Evolutionary conservation across 1,284 basidiomycete genomes (phyloP), one percentile per base, ranked within the genome.

Genomic region (Ustilago tritici): DNA sequence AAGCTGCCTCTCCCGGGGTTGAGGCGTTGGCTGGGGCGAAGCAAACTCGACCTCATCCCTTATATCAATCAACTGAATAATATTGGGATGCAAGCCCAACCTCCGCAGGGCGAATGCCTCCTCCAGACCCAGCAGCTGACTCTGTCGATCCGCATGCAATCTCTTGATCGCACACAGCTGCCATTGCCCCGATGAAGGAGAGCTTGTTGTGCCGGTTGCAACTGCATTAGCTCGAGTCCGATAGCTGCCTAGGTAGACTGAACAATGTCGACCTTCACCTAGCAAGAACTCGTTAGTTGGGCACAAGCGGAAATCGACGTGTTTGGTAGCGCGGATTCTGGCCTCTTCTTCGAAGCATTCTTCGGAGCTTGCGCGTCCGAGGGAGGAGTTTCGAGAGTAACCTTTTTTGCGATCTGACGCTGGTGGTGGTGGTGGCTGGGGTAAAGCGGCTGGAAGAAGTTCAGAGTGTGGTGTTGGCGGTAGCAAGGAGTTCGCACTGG

Each of bases 141-240:
- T 78, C 46, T 83, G 79, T n/a, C 78, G 78, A 52, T 85, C 83
- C 1, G 81, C 73, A 53, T 85, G 82, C 2, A 84, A 68, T 10
- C 84, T 78, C 49, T 85, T 85, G 58, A 84, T 66, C n/a, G 84
- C 84, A 56, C 84, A 85, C 3, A 85, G 71, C 32, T 72, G 56
- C 83, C 83, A 85, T 35, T 47, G 32, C 8, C 34, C 52, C 11
- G 58, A 31, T 10, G 65, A 34, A 11, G 56, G 9, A 2, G 19
- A 10, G 23, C 7, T 49, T 7, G 23, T 28, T 28, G 23, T 28
- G 23, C 40, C 19, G 7, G 49, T 15, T 31, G 57, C 35, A 0
- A 6, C 19, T n/a, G 60, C 46, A 10, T 61, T 59, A 15, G 19
- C 57, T 23, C 63, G 59, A 50, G 56, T 49, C 31, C 61, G 72